Conservation (phyloP, 139 green algal genomes). For the Volvox africanus region DNA sequence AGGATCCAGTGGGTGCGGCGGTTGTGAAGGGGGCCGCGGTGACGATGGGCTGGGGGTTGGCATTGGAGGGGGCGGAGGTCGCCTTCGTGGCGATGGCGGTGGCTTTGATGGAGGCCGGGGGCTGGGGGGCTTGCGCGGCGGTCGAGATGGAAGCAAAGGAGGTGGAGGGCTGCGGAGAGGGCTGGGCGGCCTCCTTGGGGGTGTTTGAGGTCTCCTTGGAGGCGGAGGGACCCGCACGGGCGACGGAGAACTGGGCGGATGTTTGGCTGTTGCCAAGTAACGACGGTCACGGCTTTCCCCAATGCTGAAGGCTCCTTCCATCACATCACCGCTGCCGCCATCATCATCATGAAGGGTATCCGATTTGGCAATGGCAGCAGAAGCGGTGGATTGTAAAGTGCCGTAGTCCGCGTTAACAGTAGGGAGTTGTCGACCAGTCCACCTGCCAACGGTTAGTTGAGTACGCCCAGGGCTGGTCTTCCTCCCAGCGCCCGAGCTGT, state of each 20-base stretch:
- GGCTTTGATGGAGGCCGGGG: neutral
- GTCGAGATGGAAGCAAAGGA: too few species aligned
- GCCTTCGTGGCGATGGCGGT: neutral
- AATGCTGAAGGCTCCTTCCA: neutral
- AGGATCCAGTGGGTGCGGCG: neutral
- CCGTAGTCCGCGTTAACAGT: neutral
- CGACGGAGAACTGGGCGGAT: too few species aligned
- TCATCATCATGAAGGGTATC: neutral
- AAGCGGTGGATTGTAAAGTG: neutral
- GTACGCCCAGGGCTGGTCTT: neutral
- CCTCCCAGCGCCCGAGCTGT: too few species aligned
- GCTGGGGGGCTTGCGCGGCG: neutral
- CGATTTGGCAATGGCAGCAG: neutral
- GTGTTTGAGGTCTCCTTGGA: too few species aligned
- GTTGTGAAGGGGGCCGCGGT: neutral
- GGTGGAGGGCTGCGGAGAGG: neutral
- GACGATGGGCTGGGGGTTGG: neutral
- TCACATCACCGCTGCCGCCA: neutral
- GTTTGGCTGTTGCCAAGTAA: neutral
- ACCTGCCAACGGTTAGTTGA: neutral
- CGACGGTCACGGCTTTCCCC: neutral
- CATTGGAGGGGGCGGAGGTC: neutral
- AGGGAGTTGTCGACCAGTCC: neutral
- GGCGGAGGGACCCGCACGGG: too few species aligned
- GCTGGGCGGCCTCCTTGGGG: neutral